Evolutionary conservation across 129 eudicot species (phyloP).

Genomic region (Lonicera japonica): DNA sequence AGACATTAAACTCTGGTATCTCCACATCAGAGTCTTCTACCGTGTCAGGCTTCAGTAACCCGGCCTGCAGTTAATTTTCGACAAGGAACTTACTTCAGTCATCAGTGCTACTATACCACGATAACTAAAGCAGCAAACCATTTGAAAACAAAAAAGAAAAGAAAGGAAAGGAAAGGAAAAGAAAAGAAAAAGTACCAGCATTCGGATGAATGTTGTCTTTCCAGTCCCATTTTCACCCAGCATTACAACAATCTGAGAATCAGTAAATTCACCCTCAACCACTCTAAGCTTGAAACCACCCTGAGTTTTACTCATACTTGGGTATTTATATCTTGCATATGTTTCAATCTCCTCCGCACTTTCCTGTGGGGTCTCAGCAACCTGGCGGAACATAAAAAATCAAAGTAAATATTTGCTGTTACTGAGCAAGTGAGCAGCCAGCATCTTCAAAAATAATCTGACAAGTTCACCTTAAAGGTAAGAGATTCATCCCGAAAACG

Average conservation of each 20-base stretch:
- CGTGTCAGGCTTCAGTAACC: constrained; percentile 68
- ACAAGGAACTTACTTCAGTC: not conserved
- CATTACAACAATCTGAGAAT: constrained; percentile 82
- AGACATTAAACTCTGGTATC: constrained; percentile 76
- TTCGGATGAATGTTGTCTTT: constrained; percentile 77
- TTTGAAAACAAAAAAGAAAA: not conserved
- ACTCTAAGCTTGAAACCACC: constrained; percentile 77
- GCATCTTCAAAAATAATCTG: not conserved
- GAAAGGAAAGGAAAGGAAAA: no score
- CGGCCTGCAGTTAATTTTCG: constrained; percentile 49
- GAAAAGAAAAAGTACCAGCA: constrained; percentile 56
- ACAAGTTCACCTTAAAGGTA: constrained; percentile 61
- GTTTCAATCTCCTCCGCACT: constrained; percentile 75
- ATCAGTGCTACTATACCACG: not conserved
- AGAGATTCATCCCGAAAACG: constrained; percentile 87
- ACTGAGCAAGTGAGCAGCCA: not conserved
- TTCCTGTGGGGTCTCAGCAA: constrained; percentile 78
- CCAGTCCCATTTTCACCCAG: constrained; percentile 99
- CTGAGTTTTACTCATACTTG: constrained; percentile 66
- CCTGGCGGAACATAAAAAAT: constrained; percentile 27
- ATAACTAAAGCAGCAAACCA: not conserved
- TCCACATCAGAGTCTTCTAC: constrained; percentile 70
- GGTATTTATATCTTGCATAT: constrained; percentile 76
- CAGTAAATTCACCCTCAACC: constrained; percentile 81
- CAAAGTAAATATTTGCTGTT: not conserved